phyloP scores from a whole-genome alignment of 169 alveolate genomes.

The Plasmodium ovale region DNA sequence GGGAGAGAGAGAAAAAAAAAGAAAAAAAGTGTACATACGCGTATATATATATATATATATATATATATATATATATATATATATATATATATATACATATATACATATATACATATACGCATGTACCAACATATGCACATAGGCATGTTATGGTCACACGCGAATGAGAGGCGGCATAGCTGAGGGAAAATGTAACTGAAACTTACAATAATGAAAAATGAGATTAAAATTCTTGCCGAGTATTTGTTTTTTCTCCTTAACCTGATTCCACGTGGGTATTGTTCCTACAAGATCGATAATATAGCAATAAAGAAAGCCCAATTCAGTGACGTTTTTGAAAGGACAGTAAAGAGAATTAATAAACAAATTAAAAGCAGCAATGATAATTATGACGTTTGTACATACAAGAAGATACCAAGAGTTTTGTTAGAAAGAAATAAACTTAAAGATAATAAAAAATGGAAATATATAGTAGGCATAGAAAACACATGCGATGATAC shows the following conservation, averaged over 20 bases:
- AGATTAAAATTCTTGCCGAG: not conserved
- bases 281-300: conserved; percentile 58
- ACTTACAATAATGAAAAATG: conserved; percentile 59
- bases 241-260: conserved; percentile 10
- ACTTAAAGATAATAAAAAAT: conserved; percentile 19
- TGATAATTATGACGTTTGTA: conserved; percentile 35
- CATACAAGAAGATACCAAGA: conserved; percentile 59
- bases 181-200: conserved; percentile 18
- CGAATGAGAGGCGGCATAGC: not conserved
- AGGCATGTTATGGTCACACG: not conserved
- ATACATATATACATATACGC: not conserved
- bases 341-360: conserved; percentile 53
- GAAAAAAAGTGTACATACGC: not conserved
- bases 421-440: conserved; percentile 42
- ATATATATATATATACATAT: not conserved
- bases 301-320: conserved; percentile 17
- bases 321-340: conserved; percentile 50
- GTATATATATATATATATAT: not conserved
- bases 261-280: not conserved
- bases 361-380: conserved; percentile 17
- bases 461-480: conserved; percentile 59
- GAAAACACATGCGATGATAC: conserved; percentile 77
- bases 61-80: not conserved
- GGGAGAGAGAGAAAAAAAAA: not conserved
- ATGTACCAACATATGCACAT: not conserved